Conservation (phyloP, 306 rosid genomes). For the Boehmeria nivea region DNA sequence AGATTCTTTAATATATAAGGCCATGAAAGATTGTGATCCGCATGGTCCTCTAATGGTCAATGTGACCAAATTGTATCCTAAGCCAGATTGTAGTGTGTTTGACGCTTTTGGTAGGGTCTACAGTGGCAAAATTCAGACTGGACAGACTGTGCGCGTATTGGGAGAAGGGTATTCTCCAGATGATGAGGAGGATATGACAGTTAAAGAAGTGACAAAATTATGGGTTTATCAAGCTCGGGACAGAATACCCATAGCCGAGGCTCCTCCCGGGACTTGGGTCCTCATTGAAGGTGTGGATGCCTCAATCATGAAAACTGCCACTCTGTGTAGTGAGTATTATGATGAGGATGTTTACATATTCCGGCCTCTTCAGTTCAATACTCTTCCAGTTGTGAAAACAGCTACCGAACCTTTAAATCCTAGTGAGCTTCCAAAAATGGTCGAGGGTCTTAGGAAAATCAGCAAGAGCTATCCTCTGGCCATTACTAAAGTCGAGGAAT, state of each 20-base stretch:
- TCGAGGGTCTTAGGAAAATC: conserved; percentile 96
- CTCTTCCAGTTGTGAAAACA: conserved; percentile 93
- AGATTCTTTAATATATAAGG: conserved; percentile 74
- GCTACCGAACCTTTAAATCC: conserved; percentile 97
- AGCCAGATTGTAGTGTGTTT: conserved; percentile 95
- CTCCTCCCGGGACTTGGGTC: conserved; percentile 97
- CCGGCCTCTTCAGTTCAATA: conserved; percentile 93
- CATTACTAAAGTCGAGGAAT: conserved; percentile 95
- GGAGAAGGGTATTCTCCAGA: conserved; percentile 99
- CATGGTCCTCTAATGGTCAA: conserved; percentile 90
- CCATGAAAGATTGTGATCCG: conserved; percentile 81
- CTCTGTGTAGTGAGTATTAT: conserved; percentile 65
- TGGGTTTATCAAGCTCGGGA: conserved; percentile 99
- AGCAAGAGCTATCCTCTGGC: conserved; percentile 99
- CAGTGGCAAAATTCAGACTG: conserved; percentile 90
- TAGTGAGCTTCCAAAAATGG: conserved; percentile 98
- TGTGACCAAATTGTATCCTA: conserved; percentile 88
- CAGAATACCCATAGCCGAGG: conserved; percentile 89
- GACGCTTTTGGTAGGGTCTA: conserved; percentile 98
- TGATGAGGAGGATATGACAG: conserved; percentile 96
- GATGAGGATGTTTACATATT: conserved; percentile 90
- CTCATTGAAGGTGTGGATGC: conserved; percentile 99
- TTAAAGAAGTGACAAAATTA: conserved; percentile 88
- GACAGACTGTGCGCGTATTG: conserved; percentile 82
- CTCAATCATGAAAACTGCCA: conserved; percentile 97